Conservation (phyloP, 1,139 yeast species). For the Diutina ranongensis region DNA sequence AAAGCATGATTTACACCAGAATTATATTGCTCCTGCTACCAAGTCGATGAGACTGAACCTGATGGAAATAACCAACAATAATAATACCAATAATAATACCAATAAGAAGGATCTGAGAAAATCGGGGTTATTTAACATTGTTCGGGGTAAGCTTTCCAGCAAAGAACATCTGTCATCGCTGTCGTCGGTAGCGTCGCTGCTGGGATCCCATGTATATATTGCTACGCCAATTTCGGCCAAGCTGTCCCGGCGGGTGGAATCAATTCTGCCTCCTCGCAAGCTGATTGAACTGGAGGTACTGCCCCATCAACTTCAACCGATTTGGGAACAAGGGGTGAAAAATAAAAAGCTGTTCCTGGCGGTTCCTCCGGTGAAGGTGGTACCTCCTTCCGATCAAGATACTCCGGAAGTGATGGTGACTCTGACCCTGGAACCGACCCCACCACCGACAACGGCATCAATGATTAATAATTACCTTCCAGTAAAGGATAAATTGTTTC, state of each 20-base stretch:
- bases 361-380: not conserved
- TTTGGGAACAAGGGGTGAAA: not conserved
- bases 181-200: not conserved
- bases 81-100: not conserved
- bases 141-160: not conserved
- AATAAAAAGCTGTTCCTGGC: not conserved
- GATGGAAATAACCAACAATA: slow-evolving; percentile 6
- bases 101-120: slow-evolving; percentile 1
- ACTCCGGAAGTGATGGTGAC: not conserved
- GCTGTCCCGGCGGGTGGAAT: not conserved
- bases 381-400: not conserved
- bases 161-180: not conserved
- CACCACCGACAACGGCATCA: not conserved
- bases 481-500: slow-evolving; percentile 8
- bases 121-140: slow-evolving; percentile 3
- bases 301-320: not conserved
- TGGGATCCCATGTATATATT: not conserved
- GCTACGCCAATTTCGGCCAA: not conserved
- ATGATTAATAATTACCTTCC: slow-evolving; percentile 24
- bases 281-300: not conserved
- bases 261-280: not conserved
- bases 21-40: slow-evolving; percentile 18
- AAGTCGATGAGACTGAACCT: slow-evolving; percentile 35
- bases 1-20: slow-evolving; percentile 14
- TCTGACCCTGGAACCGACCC: not conserved